phyloP scores from a whole-genome alignment of 2,329 filamentous ascomycete genomes.

The Trichoderma sp. region DNA sequence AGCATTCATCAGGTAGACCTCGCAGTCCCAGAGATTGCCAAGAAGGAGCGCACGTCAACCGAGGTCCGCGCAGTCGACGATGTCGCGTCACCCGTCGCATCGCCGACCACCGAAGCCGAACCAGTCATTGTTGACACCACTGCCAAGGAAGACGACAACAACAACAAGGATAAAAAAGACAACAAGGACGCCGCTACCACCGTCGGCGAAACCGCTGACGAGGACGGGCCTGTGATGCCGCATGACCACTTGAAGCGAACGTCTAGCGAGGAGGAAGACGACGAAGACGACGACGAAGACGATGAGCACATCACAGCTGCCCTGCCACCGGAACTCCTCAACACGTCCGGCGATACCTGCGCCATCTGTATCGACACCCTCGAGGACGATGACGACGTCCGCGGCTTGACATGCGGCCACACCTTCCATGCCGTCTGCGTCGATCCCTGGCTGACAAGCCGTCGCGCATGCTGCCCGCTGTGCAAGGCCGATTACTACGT shows the following conservation, averaged over 20 bases:
- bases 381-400: slow-evolving; percentile 93
- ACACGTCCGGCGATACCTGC: slow-evolving; percentile 85
- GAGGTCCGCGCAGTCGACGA: slow-evolving; percentile 41
- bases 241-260: slow-evolving; percentile 42
- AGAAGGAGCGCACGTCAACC: slow-evolving; percentile 49
- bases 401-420: slow-evolving; percentile 93
- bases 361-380: slow-evolving; percentile 94
- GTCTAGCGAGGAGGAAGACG: slow-evolving; percentile 44
- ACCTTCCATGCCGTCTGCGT: slow-evolving; percentile 96
- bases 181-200: background rate
- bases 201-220: slow-evolving; percentile 17
- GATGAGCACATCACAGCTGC: slow-evolving; percentile 84
- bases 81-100: slow-evolving; percentile 26
- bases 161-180: slow-evolving; percentile 24
- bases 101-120: slow-evolving; percentile 28
- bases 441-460: slow-evolving; percentile 93
- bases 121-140: slow-evolving; percentile 22
- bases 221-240: slow-evolving; percentile 30
- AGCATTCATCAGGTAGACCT: slow-evolving; percentile 71
- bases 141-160: slow-evolving; percentile 26
- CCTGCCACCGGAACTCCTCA: slow-evolving; percentile 76
- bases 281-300: slow-evolving; percentile 66
- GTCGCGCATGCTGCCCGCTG: slow-evolving; percentile 91
- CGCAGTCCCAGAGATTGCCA: slow-evolving; percentile 47
- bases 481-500: slow-evolving; percentile 98